Evolutionary conservation across 1,284 basidiomycete genomes (phyloP).

Genomic region (Rhodotorula sp.): DNA sequence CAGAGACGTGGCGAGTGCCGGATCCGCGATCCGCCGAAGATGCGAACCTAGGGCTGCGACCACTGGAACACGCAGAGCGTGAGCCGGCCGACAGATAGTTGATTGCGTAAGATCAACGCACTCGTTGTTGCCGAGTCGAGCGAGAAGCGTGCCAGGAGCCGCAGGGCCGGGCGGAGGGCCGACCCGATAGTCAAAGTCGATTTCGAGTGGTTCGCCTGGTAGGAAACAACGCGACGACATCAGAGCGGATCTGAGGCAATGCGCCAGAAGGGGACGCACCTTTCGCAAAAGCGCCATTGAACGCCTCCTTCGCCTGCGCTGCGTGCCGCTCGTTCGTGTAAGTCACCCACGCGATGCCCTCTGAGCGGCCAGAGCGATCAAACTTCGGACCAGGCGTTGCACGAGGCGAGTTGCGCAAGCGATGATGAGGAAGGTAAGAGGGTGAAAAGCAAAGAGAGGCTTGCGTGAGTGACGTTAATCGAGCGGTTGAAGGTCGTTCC

Average conservation of each 20-base stretch:
- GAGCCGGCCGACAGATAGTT: too few relatives aligned
- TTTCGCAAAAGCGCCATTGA: conserved; percentile 85
- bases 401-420: conserved; percentile 47
- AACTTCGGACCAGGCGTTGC: conserved; percentile 65
- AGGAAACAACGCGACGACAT: not conserved
- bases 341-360: conserved; percentile 75
- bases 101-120: not conserved
- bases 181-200: conserved; percentile 36
- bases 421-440: conserved; percentile 17
- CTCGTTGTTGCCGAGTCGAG: conserved; percentile 30
- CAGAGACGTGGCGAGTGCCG: not conserved
- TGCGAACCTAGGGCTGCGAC: not conserved
- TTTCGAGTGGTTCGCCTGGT: conserved; percentile 38
- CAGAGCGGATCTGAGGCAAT: too few relatives aligned
- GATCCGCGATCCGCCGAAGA: not conserved
- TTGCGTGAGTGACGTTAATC: conserved; percentile 19
- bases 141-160: conserved; percentile 30
- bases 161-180: conserved; percentile 15
- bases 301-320: conserved; percentile 76
- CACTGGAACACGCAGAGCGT: too few relatives aligned
- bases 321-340: conserved; percentile 78
- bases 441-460: not conserved
- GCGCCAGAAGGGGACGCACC: conserved; percentile 54
- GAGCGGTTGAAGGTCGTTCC: not conserved
- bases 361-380: conserved; percentile 90